These are phyloP conservation scores for Eimeria maxima DNA, from an alignment of 169 alveolate species.

Conservation along the genomic window DNA sequence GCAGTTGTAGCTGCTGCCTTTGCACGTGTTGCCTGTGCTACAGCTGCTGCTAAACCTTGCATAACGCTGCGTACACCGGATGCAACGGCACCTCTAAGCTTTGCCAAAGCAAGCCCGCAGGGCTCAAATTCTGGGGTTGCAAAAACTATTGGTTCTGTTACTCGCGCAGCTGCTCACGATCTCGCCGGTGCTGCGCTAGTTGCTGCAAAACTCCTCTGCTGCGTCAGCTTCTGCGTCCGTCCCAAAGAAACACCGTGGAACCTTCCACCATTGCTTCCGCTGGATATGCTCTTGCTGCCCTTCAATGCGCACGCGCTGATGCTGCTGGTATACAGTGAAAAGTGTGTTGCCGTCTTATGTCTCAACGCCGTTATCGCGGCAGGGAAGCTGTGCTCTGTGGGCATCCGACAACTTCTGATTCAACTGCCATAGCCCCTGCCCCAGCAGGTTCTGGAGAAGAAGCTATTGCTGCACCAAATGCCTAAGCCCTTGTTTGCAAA, in stretches of 20 bases:
- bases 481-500: not conserved
- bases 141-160: not conserved
- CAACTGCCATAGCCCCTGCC: not conserved
- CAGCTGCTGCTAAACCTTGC: slow-evolving; percentile 4
- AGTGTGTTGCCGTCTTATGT: not conserved
- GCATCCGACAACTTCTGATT: not conserved
- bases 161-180: not conserved
- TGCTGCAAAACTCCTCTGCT: not conserved
- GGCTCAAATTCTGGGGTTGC: not conserved
- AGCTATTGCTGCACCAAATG: not conserved
- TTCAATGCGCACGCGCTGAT: not conserved
- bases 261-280: not conserved
- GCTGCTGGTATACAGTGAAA: not conserved
- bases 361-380: not conserved
- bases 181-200: not conserved
- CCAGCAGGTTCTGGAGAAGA: not conserved
- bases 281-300: not conserved
- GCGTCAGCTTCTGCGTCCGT: not conserved
- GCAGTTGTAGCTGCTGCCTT: slow-evolving; percentile 19
- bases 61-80: not conserved
- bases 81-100: slow-evolving; percentile 7
- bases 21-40: not conserved
- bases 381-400: not conserved
- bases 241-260: not conserved
- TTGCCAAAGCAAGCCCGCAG: not conserved